phyloP scores from a whole-genome alignment of 768 basidiomycete species.

The Leucocoprinus leucothites region DNA sequence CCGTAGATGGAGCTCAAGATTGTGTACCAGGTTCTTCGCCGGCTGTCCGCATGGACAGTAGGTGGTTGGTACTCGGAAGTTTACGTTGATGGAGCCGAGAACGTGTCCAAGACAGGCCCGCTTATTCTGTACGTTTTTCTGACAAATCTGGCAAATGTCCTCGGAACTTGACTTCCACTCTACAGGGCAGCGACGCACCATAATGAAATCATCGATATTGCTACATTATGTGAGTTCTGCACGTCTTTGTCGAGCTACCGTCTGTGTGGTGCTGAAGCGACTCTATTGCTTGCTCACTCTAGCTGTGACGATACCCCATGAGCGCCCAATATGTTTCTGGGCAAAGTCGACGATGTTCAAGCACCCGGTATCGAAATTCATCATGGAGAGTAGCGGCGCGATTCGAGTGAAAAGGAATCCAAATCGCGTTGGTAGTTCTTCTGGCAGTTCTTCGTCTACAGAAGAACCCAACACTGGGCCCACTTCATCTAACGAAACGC shows the following conservation, averaged over 20 bases:
- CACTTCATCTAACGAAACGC: no score
- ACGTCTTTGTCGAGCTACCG: no score
- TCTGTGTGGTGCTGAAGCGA: no score
- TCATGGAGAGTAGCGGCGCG: slow-evolving; percentile 62
- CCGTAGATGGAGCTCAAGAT: slow-evolving; percentile 45
- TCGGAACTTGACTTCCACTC: neutral
- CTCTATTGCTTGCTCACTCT: no score
- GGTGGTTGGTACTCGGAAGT: slow-evolving; percentile 61
- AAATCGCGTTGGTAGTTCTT: slow-evolving; percentile 29
- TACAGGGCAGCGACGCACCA: slow-evolving; percentile 57
- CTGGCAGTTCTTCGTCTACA: slow-evolving; percentile 11
- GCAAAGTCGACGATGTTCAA: slow-evolving; percentile 70
- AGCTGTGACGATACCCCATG: slow-evolving; percentile 58
- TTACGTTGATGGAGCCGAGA: slow-evolving; percentile 52
- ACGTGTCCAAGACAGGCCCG: slow-evolving; percentile 53
- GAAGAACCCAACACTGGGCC: neutral
- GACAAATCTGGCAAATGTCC: neutral
- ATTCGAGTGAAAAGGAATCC: slow-evolving; percentile 70
- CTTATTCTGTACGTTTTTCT: slow-evolving; percentile 49
- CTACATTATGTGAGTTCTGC: slow-evolving; percentile 35
- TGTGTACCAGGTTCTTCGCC: slow-evolving; percentile 56
- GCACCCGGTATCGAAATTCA: slow-evolving; percentile 46
- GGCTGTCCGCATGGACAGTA: slow-evolving; percentile 60
- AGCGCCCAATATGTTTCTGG: slow-evolving; percentile 60
- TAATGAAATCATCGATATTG: slow-evolving; percentile 68